Conservation (phyloP, 1,284 basidiomycete species). For the Exobasidium cylindrosporum region DNA sequence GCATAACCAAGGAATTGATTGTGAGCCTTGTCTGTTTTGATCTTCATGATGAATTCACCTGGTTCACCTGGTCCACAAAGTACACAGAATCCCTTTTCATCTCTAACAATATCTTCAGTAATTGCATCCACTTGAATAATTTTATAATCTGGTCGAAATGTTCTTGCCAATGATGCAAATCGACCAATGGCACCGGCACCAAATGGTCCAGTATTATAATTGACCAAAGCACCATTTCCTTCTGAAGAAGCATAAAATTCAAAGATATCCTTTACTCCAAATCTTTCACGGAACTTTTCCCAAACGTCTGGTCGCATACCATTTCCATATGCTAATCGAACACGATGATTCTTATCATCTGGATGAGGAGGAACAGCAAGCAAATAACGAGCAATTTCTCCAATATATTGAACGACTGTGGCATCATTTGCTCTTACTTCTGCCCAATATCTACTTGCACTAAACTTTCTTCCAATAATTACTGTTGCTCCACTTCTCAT, state of each 20-base stretch:
- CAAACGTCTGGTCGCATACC: constrained; percentile 56
- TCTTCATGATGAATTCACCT: constrained; percentile 53
- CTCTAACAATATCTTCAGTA: constrained; percentile 54
- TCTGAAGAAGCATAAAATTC: constrained; percentile 56
- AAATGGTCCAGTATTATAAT: constrained; percentile 51
- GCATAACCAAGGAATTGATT: constrained; percentile 45
- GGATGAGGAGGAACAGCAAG: constrained; percentile 50
- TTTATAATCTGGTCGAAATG: constrained; percentile 42
- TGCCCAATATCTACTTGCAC: constrained; percentile 52
- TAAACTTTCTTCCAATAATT: constrained; percentile 56
- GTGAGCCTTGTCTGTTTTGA: constrained; percentile 33
- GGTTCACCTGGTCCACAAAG: constrained; percentile 42
- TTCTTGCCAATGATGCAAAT: constrained; percentile 35
- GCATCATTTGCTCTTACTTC: constrained; percentile 52
- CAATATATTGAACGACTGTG: constrained; percentile 55
- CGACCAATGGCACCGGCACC: constrained; percentile 55
- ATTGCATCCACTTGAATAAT: constrained; percentile 52
- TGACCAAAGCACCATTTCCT: constrained; percentile 52
- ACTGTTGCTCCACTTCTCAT: constrained; percentile 48
- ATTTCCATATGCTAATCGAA: constrained; percentile 56
- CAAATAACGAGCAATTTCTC: constrained; percentile 54
- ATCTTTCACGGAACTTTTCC: constrained; percentile 54
- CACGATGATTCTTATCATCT: constrained; percentile 53
- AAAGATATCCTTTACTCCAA: constrained; percentile 44
- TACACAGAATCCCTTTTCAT: constrained; percentile 49